Evolutionary conservation across 768 basidiomycete species (phyloP).

Genomic region (Lactarius psammicola): DNA sequence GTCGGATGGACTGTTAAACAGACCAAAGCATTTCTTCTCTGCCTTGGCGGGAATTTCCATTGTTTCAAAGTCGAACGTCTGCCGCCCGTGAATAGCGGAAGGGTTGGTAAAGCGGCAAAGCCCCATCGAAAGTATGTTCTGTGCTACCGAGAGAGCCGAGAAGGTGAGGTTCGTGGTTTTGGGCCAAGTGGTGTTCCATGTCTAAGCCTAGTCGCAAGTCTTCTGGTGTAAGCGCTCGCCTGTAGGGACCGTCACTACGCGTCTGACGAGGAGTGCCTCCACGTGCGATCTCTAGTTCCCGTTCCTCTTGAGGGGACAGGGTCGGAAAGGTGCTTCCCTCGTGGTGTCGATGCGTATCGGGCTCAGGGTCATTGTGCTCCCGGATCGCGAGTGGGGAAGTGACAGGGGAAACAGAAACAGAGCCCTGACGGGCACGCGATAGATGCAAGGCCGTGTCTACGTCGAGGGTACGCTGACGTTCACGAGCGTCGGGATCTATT

Average conservation of each 20-base stretch:
- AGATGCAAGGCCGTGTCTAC: conserved; percentile 88
- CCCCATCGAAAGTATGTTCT: conserved; percentile 35
- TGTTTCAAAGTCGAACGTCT: conserved; percentile 65
- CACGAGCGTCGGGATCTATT: conserved; percentile 70
- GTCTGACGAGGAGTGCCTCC: conserved; percentile 32
- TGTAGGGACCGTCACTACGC: background rate
- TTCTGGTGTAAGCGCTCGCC: background rate
- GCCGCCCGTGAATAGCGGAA: conserved; percentile 42
- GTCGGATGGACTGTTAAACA: conserved; percentile 43
- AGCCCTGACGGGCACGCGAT: conserved; percentile 67
- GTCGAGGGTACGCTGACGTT: conserved; percentile 92
- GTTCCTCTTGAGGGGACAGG: conserved; percentile 51
- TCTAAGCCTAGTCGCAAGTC: conserved; percentile 9
- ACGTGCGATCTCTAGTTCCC: conserved; percentile 42
- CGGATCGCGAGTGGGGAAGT: conserved; percentile 38
- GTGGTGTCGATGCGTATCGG: conserved; percentile 32
- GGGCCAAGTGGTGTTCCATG: conserved; percentile 20
- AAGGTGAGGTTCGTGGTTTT: conserved; percentile 48
- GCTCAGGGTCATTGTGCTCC: conserved; percentile 35
- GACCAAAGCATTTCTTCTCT: conserved; percentile 65
- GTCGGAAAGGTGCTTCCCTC: conserved; percentile 40
- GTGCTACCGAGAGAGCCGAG: conserved; percentile 37
- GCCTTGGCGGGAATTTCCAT: conserved; percentile 77
- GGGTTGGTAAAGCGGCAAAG: conserved; percentile 71
- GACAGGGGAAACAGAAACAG: conserved; percentile 38